These are phyloP conservation scores for Ganoderma leucocontextum DNA, from an alignment of 1,284 basidiomycete genomes.

Conservation along the genomic window DNA sequence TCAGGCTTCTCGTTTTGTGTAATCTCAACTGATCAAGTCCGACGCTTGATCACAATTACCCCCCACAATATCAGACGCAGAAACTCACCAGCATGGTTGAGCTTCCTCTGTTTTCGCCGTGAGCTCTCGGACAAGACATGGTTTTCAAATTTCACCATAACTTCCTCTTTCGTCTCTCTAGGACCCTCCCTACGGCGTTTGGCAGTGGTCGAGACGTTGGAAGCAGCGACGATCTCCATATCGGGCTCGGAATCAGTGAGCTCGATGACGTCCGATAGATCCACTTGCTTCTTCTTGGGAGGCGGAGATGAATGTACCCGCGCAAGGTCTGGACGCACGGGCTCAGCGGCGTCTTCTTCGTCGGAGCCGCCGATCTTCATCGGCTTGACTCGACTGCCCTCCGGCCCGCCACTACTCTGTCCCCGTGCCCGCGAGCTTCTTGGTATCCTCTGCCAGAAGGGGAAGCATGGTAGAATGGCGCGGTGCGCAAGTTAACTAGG, in stretches of 20 bases:
- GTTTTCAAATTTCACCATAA: background rate
- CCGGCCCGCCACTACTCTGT: background rate
- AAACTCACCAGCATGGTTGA: background rate
- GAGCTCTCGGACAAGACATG: constrained; percentile 3
- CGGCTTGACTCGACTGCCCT: background rate
- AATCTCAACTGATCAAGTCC: background rate
- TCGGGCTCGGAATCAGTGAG: constrained; percentile 9
- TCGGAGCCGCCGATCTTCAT: constrained; percentile 2
- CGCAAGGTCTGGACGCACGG: background rate
- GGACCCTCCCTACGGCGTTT: background rate
- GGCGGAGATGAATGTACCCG: background rate
- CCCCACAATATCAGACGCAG: background rate
- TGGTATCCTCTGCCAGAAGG: background rate
- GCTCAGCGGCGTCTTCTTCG: background rate
- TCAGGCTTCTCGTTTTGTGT: background rate
- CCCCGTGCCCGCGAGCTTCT: background rate
- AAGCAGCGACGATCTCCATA: background rate
- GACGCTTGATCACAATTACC: background rate
- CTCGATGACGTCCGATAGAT: constrained; percentile 9
- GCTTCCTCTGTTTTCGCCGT: constrained; percentile 1
- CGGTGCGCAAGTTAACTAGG: background rate
- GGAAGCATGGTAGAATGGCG: background rate
- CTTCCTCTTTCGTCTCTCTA: background rate
- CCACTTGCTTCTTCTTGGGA: background rate
- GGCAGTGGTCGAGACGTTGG: background rate